Evolutionary conservation across 1,139 yeast genomes (phyloP), one percentile per base, ranked within the genome.

Genomic region (Zygosaccharomyces pseudobailii): DNA sequence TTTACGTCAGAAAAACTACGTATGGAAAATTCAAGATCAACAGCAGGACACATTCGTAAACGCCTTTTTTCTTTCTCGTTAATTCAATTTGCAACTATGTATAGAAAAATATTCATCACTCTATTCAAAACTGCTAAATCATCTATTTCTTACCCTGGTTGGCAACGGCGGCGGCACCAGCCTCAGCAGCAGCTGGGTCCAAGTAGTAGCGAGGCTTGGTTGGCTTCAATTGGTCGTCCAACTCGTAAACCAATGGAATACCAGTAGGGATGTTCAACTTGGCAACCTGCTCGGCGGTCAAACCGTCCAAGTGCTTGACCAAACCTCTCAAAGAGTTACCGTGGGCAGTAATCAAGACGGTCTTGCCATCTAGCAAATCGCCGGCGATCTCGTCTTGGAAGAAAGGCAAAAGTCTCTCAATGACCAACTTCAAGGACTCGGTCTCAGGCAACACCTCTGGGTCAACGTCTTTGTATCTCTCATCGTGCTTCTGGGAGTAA

Each of bases 111-210:
- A 34, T 40, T 19, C 27, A 35, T 22, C 36, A 45, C 19, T 37
- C 27, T 28, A 44, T 24, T 30, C 36, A 42, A 36, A 31, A 45
- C 28, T 34, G 36, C 37, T 46, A 42, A 27, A 38, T 40, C 30
- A 34, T 48, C 55, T 57, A 55, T 62, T 71, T 74, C 68, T 78
- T 78, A 72, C 97, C 97, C 79, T 90, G 97, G 67, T 88, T 88
- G 64, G 97, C 97, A 62, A 90, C 97, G 52, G 97, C 97, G 66
- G 97, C 97, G 58, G 97, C 97, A 79, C 97, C 97, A 51, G 97
- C 97, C 57, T 89, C 96, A 68, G 97, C 97, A 67, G 97, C 97
- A 77, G 88, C 97, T 65, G 97, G 97, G 76, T 90, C 97, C 75
- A 90, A 84, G 83, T 90, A 90, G 80, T 89, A 87, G 62, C 95